These are phyloP conservation scores for Starmerella bombi DNA, from an alignment of 805 yeast species.

Conservation along the genomic window DNA sequence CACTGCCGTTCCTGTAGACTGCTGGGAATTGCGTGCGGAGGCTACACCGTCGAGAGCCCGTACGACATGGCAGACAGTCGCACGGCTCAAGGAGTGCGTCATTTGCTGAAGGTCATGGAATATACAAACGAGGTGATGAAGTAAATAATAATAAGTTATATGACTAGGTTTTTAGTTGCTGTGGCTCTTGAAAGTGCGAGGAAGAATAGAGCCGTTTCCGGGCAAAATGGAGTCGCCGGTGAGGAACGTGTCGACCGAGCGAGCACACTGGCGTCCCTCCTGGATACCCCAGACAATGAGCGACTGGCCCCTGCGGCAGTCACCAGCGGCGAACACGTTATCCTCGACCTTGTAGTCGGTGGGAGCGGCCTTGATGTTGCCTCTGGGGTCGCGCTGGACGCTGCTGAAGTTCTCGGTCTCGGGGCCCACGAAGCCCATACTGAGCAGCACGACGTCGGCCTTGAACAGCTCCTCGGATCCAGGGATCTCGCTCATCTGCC, in stretches of 20 bases:
- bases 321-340: conserved; percentile 90
- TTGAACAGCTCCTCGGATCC: conserved; percentile 88
- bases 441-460: conserved; percentile 83
- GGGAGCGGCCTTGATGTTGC: conserved; percentile 57
- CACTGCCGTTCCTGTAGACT: background rate
- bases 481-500: conserved; percentile 98
- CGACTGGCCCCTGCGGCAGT: conserved; percentile 97
- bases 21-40: background rate
- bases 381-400: conserved; percentile 60
- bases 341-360: conserved; percentile 56
- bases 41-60: background rate
- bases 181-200: conserved; percentile 42
- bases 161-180: too few relatives aligned
- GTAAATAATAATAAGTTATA: too few relatives aligned
- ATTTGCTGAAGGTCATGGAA: background rate
- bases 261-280: conserved; percentile 97
- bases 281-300: conserved; percentile 98
- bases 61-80: background rate
- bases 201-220: conserved; percentile 85
- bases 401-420: conserved; percentile 59
- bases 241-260: conserved; percentile 72
- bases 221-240: conserved; percentile 75
- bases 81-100: background rate
- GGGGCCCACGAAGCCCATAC: conserved; percentile 98
- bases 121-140: background rate